Evolutionary conservation across 2,329 filamentous ascomycete genomes (phyloP), one percentile per base, ranked within the genome.

Genomic region (Colletotrichum gigasporum): DNA sequence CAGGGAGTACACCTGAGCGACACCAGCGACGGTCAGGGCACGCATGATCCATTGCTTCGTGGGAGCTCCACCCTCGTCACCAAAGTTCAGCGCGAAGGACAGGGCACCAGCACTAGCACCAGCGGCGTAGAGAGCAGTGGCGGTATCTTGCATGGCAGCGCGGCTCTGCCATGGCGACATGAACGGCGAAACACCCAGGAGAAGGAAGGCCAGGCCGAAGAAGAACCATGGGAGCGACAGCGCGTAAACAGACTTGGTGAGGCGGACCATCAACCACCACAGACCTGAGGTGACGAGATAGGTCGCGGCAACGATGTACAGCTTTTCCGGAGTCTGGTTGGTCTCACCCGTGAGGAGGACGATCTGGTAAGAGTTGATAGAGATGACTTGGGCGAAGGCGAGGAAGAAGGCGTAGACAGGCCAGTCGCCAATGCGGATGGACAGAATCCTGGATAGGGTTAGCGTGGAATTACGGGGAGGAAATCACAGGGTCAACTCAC

Each of bases 31-130:
- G 11, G 87, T 74, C 69, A 87, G 88, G 14, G 89, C 89, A 60
- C 89, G 83, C 76, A 87, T 89, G n/a, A 88, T 87, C 88, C 88
- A 90, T 34, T 86, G 81, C 71, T 85, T 87, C 42, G 89, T 84
- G 6, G 87, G 86, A 3, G 85, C 83, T 47, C 87, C 87, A 41
- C 84, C 86, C 77, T 89, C 87, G 68, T 86, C 85, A 60, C 88
- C 88, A 69, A 90, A 90, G 73, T 91, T 91, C 51, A 90, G 81
- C 2, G 88, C 84, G 69, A 91, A 91, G 78, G 87, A 90, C 61
- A 91, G 80, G 1, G 85, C 86, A 11, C 89, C 89, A 39, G 85
- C 86, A 8, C 87, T 83, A 5, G 88, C 89, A 5, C 87, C 89
- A 5, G 84, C 79, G 1, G 87, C 85, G 71, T 91, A 91, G 20